Base-by-base conservation (phyloP, 2,329 filamentous ascomycete genomes). In the Colletotrichum destructivum region DNA sequence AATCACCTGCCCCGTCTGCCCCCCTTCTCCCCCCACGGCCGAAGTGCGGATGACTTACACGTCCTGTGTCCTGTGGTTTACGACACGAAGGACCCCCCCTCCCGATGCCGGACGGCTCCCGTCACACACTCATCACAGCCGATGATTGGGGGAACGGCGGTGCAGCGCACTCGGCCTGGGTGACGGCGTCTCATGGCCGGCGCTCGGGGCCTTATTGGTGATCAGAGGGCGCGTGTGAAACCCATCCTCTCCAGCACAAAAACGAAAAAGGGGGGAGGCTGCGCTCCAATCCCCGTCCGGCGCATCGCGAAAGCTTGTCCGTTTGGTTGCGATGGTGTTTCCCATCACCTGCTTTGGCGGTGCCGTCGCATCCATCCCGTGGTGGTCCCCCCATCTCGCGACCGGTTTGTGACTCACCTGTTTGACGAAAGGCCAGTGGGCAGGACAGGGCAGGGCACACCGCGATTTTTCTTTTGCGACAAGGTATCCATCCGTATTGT, bases 221-320 rank as follows among this genome's bases (percentile, higher is more conserved):
- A 26, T 51, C 42, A 23, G 51, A 31, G 51, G 69, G 56, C 68
- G 63, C 69, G 65, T 62, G 52, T 59, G 42, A 59, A 59, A 11
- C 55, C 26, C 16, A 16, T 15, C 15, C 23, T 21, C 4, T 18
- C 26, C 26, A 26, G 26, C 4, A 4, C 26, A 26, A 26, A 26
- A 26, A 4, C 3, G 26, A 26, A 26, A 26, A 4, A 4, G 26
- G 18, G 35, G 31, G 11, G 11, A 15, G 42, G 44, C 46, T 46
- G 64, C 69, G 64, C 69, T 71, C 69, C 69, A 71, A 71, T 71
- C 69, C 49, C 69, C 44, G 65, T 23, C 44, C 54, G 69, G 69
- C 69, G 69, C 69, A 71, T 69, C 59, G 52, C 69, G 21, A 51
- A 35, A 23, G 31, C 6, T 40, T n/a, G 21, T 23, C 11, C 18